Percentiles rank a stretch among this genome's conserved stretches.
These are phyloP conservation scores for Teunomyces kruisii DNA, from an alignment of 805 yeast species.

Conservation along the genomic window DNA sequence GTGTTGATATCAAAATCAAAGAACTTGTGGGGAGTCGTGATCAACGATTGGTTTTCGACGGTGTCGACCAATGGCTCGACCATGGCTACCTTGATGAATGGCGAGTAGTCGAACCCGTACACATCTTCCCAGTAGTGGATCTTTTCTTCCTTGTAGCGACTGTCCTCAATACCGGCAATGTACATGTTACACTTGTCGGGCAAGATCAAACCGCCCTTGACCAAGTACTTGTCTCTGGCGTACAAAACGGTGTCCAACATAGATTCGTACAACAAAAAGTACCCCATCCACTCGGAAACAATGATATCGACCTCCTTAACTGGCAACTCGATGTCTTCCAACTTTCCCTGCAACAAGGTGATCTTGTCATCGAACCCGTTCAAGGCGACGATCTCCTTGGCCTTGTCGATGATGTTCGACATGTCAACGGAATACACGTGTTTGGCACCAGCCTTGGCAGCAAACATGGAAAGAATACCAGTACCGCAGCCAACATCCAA, in stretches of 20 bases:
- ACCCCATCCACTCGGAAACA: conserved; percentile 99
- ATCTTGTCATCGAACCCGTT: conserved; percentile 87
- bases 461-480: conserved; percentile 96
- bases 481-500: conserved; percentile 99
- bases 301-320: conserved; percentile 89
- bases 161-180: conserved; percentile 91
- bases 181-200: conserved; percentile 92
- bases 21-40: conserved; percentile 72
- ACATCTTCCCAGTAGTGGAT: conserved; percentile 95
- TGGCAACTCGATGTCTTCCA: conserved; percentile 90
- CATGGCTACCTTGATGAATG: conserved; percentile 83
- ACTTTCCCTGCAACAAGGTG: conserved; percentile 85
- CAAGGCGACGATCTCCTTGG: conserved; percentile 78
- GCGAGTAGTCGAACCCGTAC: conserved; percentile 94
- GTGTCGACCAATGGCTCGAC: conserved; percentile 94
- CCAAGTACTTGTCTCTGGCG: conserved; percentile 89
- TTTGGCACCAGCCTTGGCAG: conserved; percentile 97
- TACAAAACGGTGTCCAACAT: conserved; percentile 95
- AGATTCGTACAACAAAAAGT: conserved; percentile 90
- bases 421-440: conserved; percentile 97
- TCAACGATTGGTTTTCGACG: conserved; percentile 71
- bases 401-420: conserved; percentile 95
- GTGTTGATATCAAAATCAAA: conserved; percentile 89
- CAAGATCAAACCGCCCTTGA: conserved; percentile 83
- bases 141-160: conserved; percentile 87